These are phyloP conservation scores for Sphaerobolus stellatus DNA, from an alignment of 1,284 basidiomycete species.

Conservation along the genomic window DNA sequence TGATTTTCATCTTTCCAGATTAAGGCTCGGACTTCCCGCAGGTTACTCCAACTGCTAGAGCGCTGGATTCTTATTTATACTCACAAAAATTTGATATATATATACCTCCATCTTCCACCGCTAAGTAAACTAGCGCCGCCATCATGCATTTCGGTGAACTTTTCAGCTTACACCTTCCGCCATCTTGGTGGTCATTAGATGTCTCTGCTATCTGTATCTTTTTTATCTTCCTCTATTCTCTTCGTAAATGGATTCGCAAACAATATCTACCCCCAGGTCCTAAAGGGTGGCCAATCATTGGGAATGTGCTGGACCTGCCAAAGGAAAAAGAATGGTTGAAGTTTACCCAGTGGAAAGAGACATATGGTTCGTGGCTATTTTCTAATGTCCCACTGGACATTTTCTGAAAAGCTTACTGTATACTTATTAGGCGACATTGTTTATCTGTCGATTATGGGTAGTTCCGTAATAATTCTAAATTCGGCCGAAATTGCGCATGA, in stretches of 20 bases:
- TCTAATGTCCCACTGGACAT: constrained; percentile 50
- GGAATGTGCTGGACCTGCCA: constrained; percentile 34
- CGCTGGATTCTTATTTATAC: too few relatives aligned
- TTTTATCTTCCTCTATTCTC: not conserved
- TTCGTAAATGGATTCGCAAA: not conserved
- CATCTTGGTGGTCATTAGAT: too few relatives aligned
- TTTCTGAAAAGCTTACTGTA: constrained; percentile 35
- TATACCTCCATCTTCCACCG: too few relatives aligned
- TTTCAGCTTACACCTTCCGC: too few relatives aligned
- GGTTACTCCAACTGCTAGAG: too few relatives aligned
- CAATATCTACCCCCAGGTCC: constrained; percentile 43
- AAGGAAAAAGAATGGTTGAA: constrained; percentile 43
- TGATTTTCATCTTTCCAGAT: too few relatives aligned
- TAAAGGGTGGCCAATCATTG: constrained; percentile 33
- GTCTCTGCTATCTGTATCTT: constrained; percentile 15
- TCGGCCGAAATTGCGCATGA: constrained; percentile 56
- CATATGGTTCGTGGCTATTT: constrained; percentile 40
- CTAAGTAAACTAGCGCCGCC: too few relatives aligned
- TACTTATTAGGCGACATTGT: constrained; percentile 54
- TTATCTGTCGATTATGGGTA: constrained; percentile 65
- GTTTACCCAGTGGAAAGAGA: constrained; percentile 45
- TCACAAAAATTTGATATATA: too few relatives aligned
- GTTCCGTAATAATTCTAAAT: constrained; percentile 64
- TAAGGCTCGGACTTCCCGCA: too few relatives aligned
- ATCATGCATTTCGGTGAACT: too few relatives aligned